Base-by-base conservation (phyloP, 495 filamentous ascomycete species). In the Terfezia boudieri region DNA sequence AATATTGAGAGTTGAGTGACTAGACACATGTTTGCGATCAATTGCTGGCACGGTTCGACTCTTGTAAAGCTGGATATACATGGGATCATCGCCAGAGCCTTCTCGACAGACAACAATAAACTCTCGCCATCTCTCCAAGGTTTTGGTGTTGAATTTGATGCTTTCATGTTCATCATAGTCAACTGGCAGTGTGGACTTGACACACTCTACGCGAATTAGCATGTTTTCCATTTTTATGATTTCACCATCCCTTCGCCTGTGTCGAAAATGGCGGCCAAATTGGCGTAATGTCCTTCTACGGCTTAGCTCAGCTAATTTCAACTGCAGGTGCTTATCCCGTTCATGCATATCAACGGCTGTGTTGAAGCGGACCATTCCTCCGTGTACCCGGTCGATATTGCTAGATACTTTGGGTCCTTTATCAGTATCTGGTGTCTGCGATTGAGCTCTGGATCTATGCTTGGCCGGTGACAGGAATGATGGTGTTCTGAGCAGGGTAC, bases 151-250 rank as follows among this genome's bases (percentile, higher is more conserved):
- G 55, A 77, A 74, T 51, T 75, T 73, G 54, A 75, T 60, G 56
- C 76, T 82, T 48, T 74, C 71, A 57, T 81, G 82, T 64, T 86
- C 82, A 36, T 76, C 73, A 55, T 78, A 86, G 56, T 83, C 79
- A 6, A 70, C 69, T 9, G 79, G 76, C 9, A 84, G 61, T 0
- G 68, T 56, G 10, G 71, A 67, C 56, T 77, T 70, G 0, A 78
- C 75, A 37, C 71, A 66, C 57, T 85, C 81, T 12, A 82, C 71
- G 10, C 77, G 71, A 9, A 85, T 75, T 10, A 86, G 73, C 82
- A 86, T 86, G 41, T 73, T 80, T 60, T 84, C 81, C 62, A 80
- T 79, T 63, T 84, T 84, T 55, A 83, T 64, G 41, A 85, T 76
- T 58, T 82, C 76, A 4, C 82, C 81, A 41, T 53, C 22, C 51